Base-by-base conservation (phyloP, 176 grass and related monocot species). In the Lolium perenne region DNA sequence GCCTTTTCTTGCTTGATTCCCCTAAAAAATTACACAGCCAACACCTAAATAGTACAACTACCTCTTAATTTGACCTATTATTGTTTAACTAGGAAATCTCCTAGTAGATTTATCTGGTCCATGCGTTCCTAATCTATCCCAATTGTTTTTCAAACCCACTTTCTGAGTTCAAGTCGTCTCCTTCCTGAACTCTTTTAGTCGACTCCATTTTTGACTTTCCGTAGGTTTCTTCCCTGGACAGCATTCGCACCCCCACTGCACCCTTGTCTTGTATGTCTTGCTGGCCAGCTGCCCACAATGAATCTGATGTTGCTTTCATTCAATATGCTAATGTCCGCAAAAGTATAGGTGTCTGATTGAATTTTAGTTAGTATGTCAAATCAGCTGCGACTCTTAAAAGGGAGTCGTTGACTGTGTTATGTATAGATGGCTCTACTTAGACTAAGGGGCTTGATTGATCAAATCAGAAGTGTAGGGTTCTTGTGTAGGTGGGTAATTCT, bases 1-100 rank as follows among this genome's bases (percentile, higher is more conserved):
- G 12, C 1, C 5, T 76, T 76, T 53, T 76, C 72, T 53, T 53
- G 22, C 72, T 53, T 32, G 23, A 76, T 76, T 18, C 72, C 48
- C 72, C 72, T 76, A 14, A 75, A 26, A 74, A 75, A 47, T 51
- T 75, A 53, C 47, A 51, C 72, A 53, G 72, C 72, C 72, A 75
- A 75, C 17, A 56, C 54, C 54, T 56, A 56, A 56, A 56, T 56
- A 56, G 17, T 56, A 56, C 47, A 53, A 7, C 22, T 8, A 75
- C 22, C 72, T 51, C 47, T 26, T 75, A 51, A 4, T 75, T 74
- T 76, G 23, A 76, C 7, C 14, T 32, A 26, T 10, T 29, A 49
- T 74, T 50, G 16, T 75, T 21, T 75, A 75, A 49, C 14, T 75
- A 75, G 22, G 46, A 75, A 75, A 9, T 22, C 72, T 75, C 22